Evolutionary conservation across 371 early-diverging fungal species (phyloP).

Genomic region (Apophysomyces trapeziformis): DNA sequence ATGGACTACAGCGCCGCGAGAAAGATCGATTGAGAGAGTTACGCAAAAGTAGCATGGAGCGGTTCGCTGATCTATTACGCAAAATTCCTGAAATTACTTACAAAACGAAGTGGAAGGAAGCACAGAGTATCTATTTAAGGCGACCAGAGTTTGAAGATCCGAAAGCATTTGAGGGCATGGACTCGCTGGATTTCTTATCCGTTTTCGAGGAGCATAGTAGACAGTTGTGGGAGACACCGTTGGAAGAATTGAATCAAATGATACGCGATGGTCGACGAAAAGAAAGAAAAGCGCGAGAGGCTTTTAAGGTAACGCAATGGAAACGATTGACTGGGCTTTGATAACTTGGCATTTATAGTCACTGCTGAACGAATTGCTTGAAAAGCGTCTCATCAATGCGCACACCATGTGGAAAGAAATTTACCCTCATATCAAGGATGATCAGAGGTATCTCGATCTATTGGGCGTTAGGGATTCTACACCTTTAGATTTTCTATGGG

Average conservation of each 20-base stretch:
- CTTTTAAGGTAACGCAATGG: constrained; percentile 47
- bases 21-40: constrained; percentile 67
- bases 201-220: constrained; percentile 82
- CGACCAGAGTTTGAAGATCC: constrained; percentile 56
- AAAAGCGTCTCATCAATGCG: constrained; percentile 64
- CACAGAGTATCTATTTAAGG: constrained; percentile 53
- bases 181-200: constrained; percentile 77
- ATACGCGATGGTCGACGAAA: constrained; percentile 50
- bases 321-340: not conserved
- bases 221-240: constrained; percentile 65
- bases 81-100: constrained; percentile 68
- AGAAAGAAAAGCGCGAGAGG: constrained; percentile 76
- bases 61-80: constrained; percentile 58
- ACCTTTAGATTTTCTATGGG: constrained; percentile 93
- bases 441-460: constrained; percentile 71
- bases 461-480: constrained; percentile 86
- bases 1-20: constrained; percentile 55
- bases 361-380: constrained; percentile 64
- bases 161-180: constrained; percentile 71
- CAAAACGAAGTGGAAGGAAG: constrained; percentile 73
- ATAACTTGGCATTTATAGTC: constrained; percentile 29
- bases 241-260: constrained; percentile 41
- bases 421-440: constrained; percentile 73
- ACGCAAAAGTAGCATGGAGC: constrained; percentile 69
- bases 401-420: constrained; percentile 85